Base-by-base conservation (phyloP, 2,329 filamentous ascomycete species). In the Cytospora mali region DNA sequence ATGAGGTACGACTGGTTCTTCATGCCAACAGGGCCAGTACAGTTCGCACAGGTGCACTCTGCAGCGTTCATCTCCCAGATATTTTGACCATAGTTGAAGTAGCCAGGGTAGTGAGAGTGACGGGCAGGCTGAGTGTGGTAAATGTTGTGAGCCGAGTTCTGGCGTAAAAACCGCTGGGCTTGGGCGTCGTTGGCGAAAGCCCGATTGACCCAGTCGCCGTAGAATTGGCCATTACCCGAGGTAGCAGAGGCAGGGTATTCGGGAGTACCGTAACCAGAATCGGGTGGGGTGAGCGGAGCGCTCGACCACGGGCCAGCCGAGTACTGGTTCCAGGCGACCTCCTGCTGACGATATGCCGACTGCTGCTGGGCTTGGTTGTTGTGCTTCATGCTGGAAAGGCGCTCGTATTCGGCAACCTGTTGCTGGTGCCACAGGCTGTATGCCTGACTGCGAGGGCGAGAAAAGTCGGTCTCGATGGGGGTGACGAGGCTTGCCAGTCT, bases 211-310 rank as follows among this genome's bases (percentile, higher is more conserved):
- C 82, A 87, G 50, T 87, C 84, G 13, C 64, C 63, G 28, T 83
- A 81, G 72, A 86, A 86, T 39, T 78, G 81, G 25, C 79, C 75
- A 61, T 85, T 85, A 66, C 79, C 77, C 1, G 83, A 81, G 0
- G 83, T 78, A 4, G 84, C 81, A 49, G 84, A 85, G 71, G 81
- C 80, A 55, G 78, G 75, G 66, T 86, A 84, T 68, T 87, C 84
- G 5, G 84, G 84, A 0, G 84, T 87, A 50, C 84, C 83, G 62
- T 87, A 87, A 6, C 84, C 84, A 23, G 84, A 87, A 66, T 87
- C 84, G 1, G 84, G 84, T 2, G 84, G 84, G 0, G 84, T 86
- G 62, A 86, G 73, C 7, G 83, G 83, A 14, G 73, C 64, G 7
- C 58, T 59, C 25, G 69, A 67, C 78, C 78, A 76, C 16, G 80